phyloP scores from a whole-genome alignment of 1,284 basidiomycete species.

The Cryptococcus deneoformans region DNA sequence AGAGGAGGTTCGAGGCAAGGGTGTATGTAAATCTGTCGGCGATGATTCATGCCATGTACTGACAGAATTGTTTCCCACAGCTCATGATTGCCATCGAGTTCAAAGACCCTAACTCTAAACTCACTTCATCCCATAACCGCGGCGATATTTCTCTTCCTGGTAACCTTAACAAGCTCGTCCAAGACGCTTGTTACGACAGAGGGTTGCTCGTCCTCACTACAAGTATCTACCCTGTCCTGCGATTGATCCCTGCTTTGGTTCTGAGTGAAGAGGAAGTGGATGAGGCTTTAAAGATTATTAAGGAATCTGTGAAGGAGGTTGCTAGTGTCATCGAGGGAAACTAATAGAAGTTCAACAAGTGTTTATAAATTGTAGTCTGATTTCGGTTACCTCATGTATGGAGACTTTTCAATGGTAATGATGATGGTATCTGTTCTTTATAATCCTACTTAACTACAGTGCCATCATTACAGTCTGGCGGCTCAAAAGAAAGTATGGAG shows the following conservation, averaged over 20 bases:
- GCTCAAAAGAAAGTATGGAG: too few species aligned
- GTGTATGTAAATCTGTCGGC: slow-evolving; percentile 37
- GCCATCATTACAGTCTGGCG: too few species aligned
- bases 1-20: slow-evolving; percentile 71
- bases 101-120: slow-evolving; percentile 39
- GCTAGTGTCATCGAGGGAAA: slow-evolving; percentile 5
- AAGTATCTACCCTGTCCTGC: slow-evolving; percentile 36
- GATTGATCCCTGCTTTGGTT: slow-evolving; percentile 67
- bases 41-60: neutral
- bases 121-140: slow-evolving; percentile 32
- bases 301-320: slow-evolving; percentile 46
- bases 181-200: slow-evolving; percentile 73
- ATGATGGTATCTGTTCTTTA: too few species aligned
- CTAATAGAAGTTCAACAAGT: neutral
- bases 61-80: slow-evolving; percentile 3
- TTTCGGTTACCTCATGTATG: too few species aligned
- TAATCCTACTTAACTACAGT: too few species aligned
- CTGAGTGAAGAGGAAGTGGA: slow-evolving; percentile 59
- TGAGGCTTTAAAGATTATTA: slow-evolving; percentile 58
- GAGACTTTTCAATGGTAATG: too few species aligned
- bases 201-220: slow-evolving; percentile 61
- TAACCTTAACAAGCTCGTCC: slow-evolving; percentile 64
- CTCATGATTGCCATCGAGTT: slow-evolving; percentile 79
- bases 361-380: too few species aligned
- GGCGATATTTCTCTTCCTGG: slow-evolving; percentile 54